Evolutionary conservation across 2,329 filamentous ascomycete genomes (phyloP), one percentile per base, ranked within the genome.

Genomic region (Aureobasidium sp.): DNA sequence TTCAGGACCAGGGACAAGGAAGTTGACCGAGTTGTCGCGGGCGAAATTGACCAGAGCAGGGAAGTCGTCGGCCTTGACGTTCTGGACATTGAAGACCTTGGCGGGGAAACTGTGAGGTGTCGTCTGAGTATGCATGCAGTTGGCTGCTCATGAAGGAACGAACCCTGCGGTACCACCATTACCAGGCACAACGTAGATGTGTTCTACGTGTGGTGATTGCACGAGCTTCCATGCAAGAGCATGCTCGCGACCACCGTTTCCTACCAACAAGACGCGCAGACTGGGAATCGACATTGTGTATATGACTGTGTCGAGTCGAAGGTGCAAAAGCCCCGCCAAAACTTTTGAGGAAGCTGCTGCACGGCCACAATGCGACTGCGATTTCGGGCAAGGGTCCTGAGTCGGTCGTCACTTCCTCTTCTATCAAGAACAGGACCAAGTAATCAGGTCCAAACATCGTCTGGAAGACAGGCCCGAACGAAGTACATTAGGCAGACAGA

Each of bases 211-310:
- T 46, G 87, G 80, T 17, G 91, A 96, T 74, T 96, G 88, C 71
- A 87, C 85, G 65, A 97, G 81, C 78, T 95, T 97, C 92, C 92
- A 97, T 46, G 92, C 91, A 66, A 97, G 83, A 51, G 92, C 90
- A 77, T 97, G 91, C 78, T 99, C 94, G 70, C 94, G 87, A 69
- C 93, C 94, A 68, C 94, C 94, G 73, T 93, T 96, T 71, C 94
- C 93, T 67, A 97, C 86, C 66, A 97, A 86, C 66, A 97, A 86
- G 68, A 97, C 82, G 68, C 86, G 84, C 66, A 91, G 80, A 48
- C 64, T 64, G 26, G 65, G 41, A 29, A 65, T 51, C 52, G 66
- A 61, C 66, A 68, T 69, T 44, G 42, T 64, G 47, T 51, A 59
- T 60, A 59, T 60, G 55, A 53, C 27, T 51, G 47, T 58, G 44